Conservation (phyloP, 2,329 filamentous ascomycete genomes). For the Chaetomiaceae sp. region DNA sequence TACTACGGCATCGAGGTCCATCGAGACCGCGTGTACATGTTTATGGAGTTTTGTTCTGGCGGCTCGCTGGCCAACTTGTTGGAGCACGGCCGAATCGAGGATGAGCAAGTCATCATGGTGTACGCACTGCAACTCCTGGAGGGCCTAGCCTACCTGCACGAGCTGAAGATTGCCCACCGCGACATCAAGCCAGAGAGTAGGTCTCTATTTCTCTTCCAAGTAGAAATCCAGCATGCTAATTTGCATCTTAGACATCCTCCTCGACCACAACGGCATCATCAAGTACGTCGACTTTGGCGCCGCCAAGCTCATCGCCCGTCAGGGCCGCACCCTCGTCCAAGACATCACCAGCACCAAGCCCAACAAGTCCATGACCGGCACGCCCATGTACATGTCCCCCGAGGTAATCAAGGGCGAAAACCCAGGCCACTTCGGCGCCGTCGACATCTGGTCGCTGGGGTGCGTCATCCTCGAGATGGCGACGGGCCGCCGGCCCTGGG, state of each 20-base stretch:
- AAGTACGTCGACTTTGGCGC: constrained; percentile 99
- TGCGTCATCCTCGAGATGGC: constrained; percentile 98
- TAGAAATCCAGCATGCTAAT: constrained; percentile 5
- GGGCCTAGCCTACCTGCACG: constrained; percentile 88
- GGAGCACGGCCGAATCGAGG: constrained; percentile 94
- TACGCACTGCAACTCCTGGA: constrained; percentile 93
- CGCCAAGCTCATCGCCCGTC: constrained; percentile 91
- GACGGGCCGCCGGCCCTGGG: constrained; percentile 90
- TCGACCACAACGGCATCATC: constrained; percentile 96
- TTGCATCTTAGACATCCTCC: constrained; percentile 72
- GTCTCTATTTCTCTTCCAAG: constrained; percentile 32
- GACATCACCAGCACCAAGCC: constrained; percentile 57
- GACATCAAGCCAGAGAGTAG: constrained; percentile 97
- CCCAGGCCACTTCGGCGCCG: constrained; percentile 74
- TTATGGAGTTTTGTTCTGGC: constrained; percentile 98
- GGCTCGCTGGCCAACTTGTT: constrained; percentile 85
- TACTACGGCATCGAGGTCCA: constrained; percentile 99
- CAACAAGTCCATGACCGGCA: constrained; percentile 93
- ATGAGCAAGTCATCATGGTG: constrained; percentile 96
- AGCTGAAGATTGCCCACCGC: constrained; percentile 86
- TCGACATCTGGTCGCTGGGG: constrained; percentile 94
- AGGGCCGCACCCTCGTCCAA: constrained; percentile 78
- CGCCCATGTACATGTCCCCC: constrained; percentile 99
- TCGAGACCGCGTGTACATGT: constrained; percentile 98
- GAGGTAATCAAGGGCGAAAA: constrained; percentile 93